phyloP scores from a whole-genome alignment of 257 asterid genomes.

The Nemophila menziesii region DNA sequence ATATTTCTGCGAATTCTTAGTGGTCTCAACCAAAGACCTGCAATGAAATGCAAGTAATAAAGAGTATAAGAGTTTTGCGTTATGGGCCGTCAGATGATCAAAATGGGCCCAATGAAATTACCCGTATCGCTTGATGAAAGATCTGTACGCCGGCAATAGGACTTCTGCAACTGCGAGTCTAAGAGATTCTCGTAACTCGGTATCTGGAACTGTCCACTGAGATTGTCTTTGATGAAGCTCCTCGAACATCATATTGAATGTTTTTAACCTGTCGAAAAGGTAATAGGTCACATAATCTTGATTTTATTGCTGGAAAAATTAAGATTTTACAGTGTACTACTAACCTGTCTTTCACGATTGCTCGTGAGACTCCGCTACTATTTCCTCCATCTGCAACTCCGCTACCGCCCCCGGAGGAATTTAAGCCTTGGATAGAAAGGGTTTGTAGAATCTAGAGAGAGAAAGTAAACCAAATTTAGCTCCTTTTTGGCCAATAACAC shows the following conservation, averaged over 20 bases:
- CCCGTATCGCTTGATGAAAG: constrained; percentile 92
- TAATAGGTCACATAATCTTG: constrained; percentile 1
- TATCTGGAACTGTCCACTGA: constrained; percentile 98
- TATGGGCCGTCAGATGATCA: too few relatives aligned
- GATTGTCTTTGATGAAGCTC: constrained; percentile 97
- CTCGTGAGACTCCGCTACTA: constrained; percentile 92
- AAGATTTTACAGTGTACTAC: neutral
- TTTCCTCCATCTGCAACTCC: constrained; percentile 63
- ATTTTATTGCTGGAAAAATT: constrained; percentile 6
- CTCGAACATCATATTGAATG: constrained; percentile 80
- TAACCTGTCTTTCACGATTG: constrained; percentile 80
- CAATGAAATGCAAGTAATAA: neutral
- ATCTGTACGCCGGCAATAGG: constrained; percentile 88
- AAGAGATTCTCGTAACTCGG: constrained; percentile 86
- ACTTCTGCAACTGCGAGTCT: constrained; percentile 98
- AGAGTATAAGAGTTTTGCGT: too few relatives aligned
- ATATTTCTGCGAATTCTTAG: constrained; percentile 91
- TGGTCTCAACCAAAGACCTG: constrained; percentile 88
- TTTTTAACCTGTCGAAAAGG: constrained; percentile 51
- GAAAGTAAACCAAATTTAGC: constrained; percentile 12
- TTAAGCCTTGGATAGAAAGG: constrained; percentile 71
- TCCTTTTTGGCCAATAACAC: neutral
- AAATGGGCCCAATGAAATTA: too few relatives aligned
- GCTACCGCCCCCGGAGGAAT: constrained; percentile 79
- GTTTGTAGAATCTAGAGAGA: constrained; percentile 55